A percentile compares a stretch with the other conserved stretches of the same genome.
Conservation (phyloP, 2,329 filamentous ascomycete species). For the Pestalotiopsis sp. region DNA sequence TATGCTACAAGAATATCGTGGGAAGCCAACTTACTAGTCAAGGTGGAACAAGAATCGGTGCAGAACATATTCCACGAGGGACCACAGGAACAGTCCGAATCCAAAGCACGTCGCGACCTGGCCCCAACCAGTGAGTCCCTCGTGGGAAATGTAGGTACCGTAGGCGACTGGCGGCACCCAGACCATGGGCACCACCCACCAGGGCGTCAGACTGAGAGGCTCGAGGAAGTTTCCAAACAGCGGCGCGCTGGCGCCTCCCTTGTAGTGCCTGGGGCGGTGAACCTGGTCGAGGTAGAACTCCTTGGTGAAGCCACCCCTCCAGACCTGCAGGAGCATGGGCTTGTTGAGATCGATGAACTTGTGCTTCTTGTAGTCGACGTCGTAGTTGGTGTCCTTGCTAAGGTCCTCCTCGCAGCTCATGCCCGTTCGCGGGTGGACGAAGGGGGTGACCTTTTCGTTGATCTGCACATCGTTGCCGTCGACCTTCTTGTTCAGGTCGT, state of each 20-base stretch:
- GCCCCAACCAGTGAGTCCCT: conserved; percentile 56
- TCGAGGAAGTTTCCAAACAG: conserved; percentile 99
- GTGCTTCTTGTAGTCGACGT: conserved; percentile 79
- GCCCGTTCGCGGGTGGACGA: conserved; percentile 69
- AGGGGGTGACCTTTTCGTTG: conserved; percentile 29
- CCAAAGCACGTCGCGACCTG: conserved; percentile 63
- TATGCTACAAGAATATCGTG: neutral
- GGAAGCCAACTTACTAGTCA: conserved; percentile 68
- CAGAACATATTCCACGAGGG: conserved; percentile 83
- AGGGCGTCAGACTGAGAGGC: conserved; percentile 91
- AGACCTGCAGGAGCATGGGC: conserved; percentile 86
- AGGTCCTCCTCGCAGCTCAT: conserved; percentile 90
- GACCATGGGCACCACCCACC: conserved; percentile 83
- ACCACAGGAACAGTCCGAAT: conserved; percentile 79
- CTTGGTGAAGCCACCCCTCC: conserved; percentile 84
- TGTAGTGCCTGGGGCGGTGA: conserved; percentile 94
- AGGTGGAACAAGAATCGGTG: conserved; percentile 94
- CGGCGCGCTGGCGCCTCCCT: conserved; percentile 86
- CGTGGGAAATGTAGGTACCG: conserved; percentile 65
- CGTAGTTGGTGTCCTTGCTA: conserved; percentile 78
- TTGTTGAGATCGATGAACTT: conserved; percentile 90
- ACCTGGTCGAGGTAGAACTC: conserved; percentile 98
- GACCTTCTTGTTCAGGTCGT: conserved; percentile 32
- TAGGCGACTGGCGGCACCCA: conserved; percentile 85
- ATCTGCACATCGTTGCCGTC: conserved; percentile 34